Percentiles rank a stretch among this genome's conserved stretches.
Evolutionary conservation across 2,329 filamentous ascomycete species (phyloP).

Genomic region (Ceratocystis diversiconidia): DNA sequence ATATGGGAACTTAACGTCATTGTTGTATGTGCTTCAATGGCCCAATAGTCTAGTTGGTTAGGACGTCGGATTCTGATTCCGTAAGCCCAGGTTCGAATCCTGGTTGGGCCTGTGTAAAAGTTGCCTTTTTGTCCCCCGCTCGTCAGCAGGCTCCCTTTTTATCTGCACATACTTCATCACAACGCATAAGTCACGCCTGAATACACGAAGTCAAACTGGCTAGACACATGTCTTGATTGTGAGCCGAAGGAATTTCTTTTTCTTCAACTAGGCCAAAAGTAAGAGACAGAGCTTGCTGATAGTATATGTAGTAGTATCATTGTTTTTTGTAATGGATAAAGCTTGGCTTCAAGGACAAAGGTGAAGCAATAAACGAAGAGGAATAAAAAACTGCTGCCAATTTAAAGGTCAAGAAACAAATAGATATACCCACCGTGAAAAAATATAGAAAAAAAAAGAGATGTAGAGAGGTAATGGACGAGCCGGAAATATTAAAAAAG

Average conservation of each 20-base stretch:
- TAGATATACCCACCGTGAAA: not conserved
- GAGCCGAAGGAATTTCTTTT: not conserved
- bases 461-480: not conserved
- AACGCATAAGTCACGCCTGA: not conserved
- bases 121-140: not conserved
- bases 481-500: constrained; percentile 4
- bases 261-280: not conserved
- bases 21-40: not conserved
- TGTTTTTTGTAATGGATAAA: not conserved
- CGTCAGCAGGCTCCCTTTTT: not conserved
- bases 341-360: not conserved
- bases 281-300: not conserved
- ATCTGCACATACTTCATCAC: not conserved
- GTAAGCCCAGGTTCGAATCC: constrained; percentile 17
- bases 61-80: constrained; percentile 16
- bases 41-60: constrained; percentile 18
- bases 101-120: constrained; percentile 7
- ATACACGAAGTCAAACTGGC: not conserved
- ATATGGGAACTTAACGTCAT: not conserved
- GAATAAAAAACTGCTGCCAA: not conserved
- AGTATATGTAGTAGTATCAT: not conserved
- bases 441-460: not conserved
- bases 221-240: not conserved
- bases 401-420: not conserved
- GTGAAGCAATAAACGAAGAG: not conserved